Conservation (phyloP, 2,329 filamentous ascomycete species). For the Penicillium frequentans region DNA sequence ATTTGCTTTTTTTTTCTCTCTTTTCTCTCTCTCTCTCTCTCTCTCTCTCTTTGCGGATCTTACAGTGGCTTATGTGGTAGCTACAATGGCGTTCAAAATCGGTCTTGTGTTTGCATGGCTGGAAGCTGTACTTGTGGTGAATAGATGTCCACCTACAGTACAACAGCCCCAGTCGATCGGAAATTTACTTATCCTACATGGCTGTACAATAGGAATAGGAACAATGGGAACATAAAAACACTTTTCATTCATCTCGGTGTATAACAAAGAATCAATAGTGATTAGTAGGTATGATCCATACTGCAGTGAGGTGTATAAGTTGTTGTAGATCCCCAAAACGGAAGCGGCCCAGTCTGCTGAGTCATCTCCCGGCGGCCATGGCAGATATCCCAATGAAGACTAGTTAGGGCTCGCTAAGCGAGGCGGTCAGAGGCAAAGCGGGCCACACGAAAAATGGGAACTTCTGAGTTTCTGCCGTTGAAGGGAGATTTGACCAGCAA, state of each 20-base stretch:
- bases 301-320: neutral
- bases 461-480: constrained; percentile 30
- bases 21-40: constrained; percentile 3
- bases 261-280: neutral
- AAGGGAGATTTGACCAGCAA: constrained; percentile 49
- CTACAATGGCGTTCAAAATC: constrained; percentile 18
- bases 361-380: constrained; percentile 14
- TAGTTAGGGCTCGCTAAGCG: constrained; percentile 48
- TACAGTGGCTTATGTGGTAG: neutral
- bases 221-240: neutral
- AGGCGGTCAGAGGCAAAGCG: constrained; percentile 34
- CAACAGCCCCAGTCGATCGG: neutral
- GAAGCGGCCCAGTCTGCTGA: constrained; percentile 7
- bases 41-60: neutral
- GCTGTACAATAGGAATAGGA: constrained; percentile 24
- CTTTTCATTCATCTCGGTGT: neutral
- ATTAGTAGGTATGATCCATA: neutral
- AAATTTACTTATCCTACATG: constrained; percentile 12
- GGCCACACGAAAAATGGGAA: constrained; percentile 46
- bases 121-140: neutral
- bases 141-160: neutral
- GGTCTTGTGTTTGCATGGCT: neutral
- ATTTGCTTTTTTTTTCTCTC: constrained; percentile 3
- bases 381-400: constrained; percentile 27
- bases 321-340: neutral